Evolutionary conservation across 495 filamentous ascomycete genomes (phyloP).

Genomic region (Daldinia grandis): DNA sequence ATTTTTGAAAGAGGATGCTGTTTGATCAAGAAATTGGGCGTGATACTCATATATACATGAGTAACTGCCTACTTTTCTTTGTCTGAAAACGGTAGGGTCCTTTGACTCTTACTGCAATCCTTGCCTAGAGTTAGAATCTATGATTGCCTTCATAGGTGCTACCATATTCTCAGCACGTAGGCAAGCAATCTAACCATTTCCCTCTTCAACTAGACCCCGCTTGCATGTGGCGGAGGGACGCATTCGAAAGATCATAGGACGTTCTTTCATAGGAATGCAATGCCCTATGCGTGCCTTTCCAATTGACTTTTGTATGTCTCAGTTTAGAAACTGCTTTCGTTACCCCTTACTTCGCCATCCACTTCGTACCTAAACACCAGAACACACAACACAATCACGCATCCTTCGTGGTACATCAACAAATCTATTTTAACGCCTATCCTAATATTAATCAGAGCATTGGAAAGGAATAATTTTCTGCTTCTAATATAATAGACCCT

Average conservation of each 20-base stretch:
- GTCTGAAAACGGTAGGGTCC: slow-evolving; percentile 14
- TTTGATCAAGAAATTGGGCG: neutral
- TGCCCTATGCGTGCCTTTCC: neutral
- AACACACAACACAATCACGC: neutral
- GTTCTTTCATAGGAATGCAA: slow-evolving; percentile 12
- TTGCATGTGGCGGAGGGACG: neutral
- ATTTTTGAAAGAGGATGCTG: neutral
- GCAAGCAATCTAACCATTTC: neutral
- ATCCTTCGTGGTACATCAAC: neutral
- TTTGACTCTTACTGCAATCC: neutral
- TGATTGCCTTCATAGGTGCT: neutral
- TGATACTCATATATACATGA: slow-evolving; percentile 7
- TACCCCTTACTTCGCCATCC: neutral
- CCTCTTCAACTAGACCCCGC: neutral
- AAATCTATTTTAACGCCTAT: neutral
- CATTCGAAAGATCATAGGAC: neutral
- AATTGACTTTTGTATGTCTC: neutral
- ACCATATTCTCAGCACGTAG: neutral
- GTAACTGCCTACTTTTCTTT: neutral
- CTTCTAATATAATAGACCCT: neutral
- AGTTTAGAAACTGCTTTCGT: neutral
- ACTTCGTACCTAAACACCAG: neutral
- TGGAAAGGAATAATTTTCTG: neutral
- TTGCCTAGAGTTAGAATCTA: neutral
- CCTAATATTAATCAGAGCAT: neutral